Evolutionary conservation across 202 grass and related monocot species (phyloP).

Genomic region (Musa balbisiana): DNA sequence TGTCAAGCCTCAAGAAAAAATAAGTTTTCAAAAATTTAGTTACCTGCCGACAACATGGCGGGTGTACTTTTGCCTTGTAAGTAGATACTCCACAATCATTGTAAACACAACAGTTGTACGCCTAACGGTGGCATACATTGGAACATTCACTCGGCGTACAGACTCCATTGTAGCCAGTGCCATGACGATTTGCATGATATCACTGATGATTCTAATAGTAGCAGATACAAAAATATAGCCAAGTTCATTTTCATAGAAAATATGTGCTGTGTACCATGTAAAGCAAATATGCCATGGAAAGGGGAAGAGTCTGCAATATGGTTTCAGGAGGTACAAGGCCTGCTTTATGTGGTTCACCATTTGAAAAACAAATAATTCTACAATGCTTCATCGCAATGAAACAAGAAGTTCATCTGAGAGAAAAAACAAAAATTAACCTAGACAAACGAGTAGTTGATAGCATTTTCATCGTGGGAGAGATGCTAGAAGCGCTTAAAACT

Average conservation of each 20-base stretch:
- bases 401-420: not conserved
- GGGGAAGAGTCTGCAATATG: slow-evolving; percentile 70
- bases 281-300: slow-evolving; percentile 84
- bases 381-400: slow-evolving; percentile 51
- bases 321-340: slow-evolving; percentile 61
- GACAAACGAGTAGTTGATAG: not conserved
- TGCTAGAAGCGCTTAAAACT: too few species aligned
- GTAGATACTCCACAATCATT: slow-evolving; percentile 90
- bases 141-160: slow-evolving; percentile 89
- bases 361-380: slow-evolving; percentile 81
- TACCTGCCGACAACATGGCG: slow-evolving; percentile 81
- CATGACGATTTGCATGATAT: not conserved
- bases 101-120: slow-evolving; percentile 93
- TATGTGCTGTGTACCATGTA: slow-evolving; percentile 59
- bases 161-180: slow-evolving; percentile 88
- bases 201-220: not conserved
- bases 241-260: not conserved
- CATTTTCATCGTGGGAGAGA: too few species aligned
- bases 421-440: not conserved
- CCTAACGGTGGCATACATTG: slow-evolving; percentile 92
- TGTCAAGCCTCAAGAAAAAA: slow-evolving; percentile 4
- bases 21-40: slow-evolving; percentile 18
- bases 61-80: slow-evolving; percentile 81
- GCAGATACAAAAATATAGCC: not conserved
- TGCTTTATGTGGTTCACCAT: slow-evolving; percentile 54